These are phyloP conservation scores for Amanita polypyramis DNA, from an alignment of 768 basidiomycete genomes.

Conservation along the genomic window DNA sequence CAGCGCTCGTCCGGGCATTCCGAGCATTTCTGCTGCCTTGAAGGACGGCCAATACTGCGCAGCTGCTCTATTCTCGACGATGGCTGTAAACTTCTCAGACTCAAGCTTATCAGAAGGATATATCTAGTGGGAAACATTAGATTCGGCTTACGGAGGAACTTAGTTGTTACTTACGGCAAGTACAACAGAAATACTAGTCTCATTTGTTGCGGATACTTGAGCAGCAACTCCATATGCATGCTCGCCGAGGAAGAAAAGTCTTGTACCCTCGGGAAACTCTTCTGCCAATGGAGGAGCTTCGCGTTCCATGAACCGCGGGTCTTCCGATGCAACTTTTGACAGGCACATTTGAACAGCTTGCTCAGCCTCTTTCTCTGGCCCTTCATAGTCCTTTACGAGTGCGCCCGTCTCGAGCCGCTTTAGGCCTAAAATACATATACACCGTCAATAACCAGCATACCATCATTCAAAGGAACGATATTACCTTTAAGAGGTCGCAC, in stretches of 20 bases:
- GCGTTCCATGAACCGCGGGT: slow-evolving; percentile 77
- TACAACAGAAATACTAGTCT: slow-evolving; percentile 65
- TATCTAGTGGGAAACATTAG: slow-evolving; percentile 40
- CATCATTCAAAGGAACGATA: slow-evolving; percentile 9
- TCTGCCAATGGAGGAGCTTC: slow-evolving; percentile 72
- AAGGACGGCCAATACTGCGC: slow-evolving; percentile 71
- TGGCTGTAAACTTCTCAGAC: slow-evolving; percentile 62
- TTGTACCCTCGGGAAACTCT: slow-evolving; percentile 85
- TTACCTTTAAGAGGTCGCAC: slow-evolving; percentile 86
- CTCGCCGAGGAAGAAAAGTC: slow-evolving; percentile 93
- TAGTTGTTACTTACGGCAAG: slow-evolving; percentile 54
- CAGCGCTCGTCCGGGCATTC: slow-evolving; percentile 68
- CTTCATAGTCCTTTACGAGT: slow-evolving; percentile 92
- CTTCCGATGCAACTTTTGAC: slow-evolving; percentile 73
- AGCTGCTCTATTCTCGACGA: slow-evolving; percentile 44
- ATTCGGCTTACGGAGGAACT: not conserved
- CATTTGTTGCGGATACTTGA: slow-evolving; percentile 67
- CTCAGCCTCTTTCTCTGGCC: slow-evolving; percentile 68
- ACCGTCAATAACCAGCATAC: not conserved
- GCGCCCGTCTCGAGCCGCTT: slow-evolving; percentile 84
- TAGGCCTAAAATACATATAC: slow-evolving; percentile 43
- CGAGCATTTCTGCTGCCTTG: slow-evolving; percentile 62
- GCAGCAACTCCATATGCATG: slow-evolving; percentile 95
- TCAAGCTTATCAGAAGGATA: slow-evolving; percentile 79
- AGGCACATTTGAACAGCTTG: slow-evolving; percentile 85